Conservation (phyloP, 108 stramenopile species). For the Skeletonema tropicum region DNA sequence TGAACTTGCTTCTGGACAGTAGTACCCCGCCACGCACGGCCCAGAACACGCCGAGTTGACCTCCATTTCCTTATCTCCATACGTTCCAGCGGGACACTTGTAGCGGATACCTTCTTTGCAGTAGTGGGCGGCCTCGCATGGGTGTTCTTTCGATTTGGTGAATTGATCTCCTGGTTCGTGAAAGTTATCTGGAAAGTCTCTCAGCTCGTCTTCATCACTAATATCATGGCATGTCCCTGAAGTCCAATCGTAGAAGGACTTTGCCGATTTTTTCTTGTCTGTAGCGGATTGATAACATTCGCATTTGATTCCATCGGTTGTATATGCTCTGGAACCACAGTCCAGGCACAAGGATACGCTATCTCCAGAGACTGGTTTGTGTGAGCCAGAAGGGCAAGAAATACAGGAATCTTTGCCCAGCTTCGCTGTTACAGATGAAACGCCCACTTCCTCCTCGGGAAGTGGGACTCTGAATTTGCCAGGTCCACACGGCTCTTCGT, state of each 20-base stretch:
- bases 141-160: slow-evolving; percentile 19
- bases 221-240: slow-evolving; percentile 16
- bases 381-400: slow-evolving; percentile 29
- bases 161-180: slow-evolving; percentile 27
- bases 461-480: slow-evolving; percentile 26
- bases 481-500: slow-evolving; percentile 38
- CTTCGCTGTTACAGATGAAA: slow-evolving; percentile 17
- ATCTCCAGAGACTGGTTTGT: slow-evolving; percentile 30
- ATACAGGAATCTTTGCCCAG: slow-evolving; percentile 17
- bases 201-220: not conserved
- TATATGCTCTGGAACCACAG: slow-evolving; percentile 39
- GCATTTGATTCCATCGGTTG: slow-evolving; percentile 27
- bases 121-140: slow-evolving; percentile 27
- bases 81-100: slow-evolving; percentile 29
- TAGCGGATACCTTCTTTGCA: slow-evolving; percentile 35
- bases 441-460: not conserved
- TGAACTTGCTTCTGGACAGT: slow-evolving; percentile 30
- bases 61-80: slow-evolving; percentile 29
- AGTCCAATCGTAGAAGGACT: slow-evolving; percentile 25
- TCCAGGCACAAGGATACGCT: slow-evolving; percentile 15
- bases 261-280: slow-evolving; percentile 7
- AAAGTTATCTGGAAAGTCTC: slow-evolving; percentile 17
- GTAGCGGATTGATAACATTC: slow-evolving; percentile 48
- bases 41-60: slow-evolving; percentile 17
- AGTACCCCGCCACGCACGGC: slow-evolving; percentile 29